phyloP scores from a whole-genome alignment of 2,329 filamentous ascomycete genomes.

The Fusarium palustre region DNA sequence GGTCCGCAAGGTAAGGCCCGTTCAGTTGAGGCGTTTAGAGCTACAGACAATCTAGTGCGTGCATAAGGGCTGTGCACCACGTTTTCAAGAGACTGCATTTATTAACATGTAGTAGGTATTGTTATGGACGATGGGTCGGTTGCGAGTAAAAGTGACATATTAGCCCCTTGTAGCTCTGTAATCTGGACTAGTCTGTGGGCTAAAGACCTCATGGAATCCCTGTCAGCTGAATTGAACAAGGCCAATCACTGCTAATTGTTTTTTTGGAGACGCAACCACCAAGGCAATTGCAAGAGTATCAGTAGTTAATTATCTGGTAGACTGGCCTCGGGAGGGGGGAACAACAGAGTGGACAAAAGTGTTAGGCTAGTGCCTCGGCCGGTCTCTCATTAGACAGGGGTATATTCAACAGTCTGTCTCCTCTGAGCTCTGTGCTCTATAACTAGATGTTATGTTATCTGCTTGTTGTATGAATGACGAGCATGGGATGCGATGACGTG shows the following conservation, averaged over 20 bases:
- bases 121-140: neutral
- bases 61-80: conserved; percentile 22
- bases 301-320: neutral
- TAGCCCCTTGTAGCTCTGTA: neutral
- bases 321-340: neutral
- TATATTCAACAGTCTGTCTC: neutral
- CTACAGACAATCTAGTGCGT: conserved; percentile 12
- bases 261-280: conserved; percentile 10
- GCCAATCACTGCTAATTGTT: conserved; percentile 11
- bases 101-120: neutral
- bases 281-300: conserved; percentile 1
- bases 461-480: neutral
- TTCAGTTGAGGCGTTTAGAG: conserved; percentile 26
- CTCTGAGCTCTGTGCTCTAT: neutral
- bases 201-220: conserved; percentile 5
- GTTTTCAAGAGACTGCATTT: conserved; percentile 11
- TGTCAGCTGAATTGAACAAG: conserved; percentile 22
- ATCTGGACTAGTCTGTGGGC: neutral
- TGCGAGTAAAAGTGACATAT: neutral
- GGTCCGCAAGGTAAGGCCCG: conserved; percentile 7
- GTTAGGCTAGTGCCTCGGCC: neutral
- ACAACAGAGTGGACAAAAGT: neutral
- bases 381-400: neutral
- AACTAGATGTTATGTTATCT: conserved; percentile 2
- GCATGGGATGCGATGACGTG: conserved; percentile 11